A percentile compares a stretch with the other conserved stretches of the same genome.
Evolutionary conservation across 2,329 filamentous ascomycete species (phyloP).

Genomic region (Nemania abortiva): DNA sequence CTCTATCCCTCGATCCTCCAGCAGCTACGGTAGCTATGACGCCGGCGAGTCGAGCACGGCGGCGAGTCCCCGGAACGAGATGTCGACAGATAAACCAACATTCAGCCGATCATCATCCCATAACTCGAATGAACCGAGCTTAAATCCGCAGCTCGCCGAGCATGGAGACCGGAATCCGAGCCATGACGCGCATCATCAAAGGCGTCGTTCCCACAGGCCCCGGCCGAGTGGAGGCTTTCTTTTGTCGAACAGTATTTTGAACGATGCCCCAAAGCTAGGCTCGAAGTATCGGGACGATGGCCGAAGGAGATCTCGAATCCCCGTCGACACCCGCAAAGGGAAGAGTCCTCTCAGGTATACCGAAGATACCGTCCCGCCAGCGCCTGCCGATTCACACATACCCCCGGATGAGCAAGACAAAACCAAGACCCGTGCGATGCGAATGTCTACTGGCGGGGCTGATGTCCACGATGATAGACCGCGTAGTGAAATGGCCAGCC

Average conservation of each 20-base stretch:
- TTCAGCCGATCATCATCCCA: conserved; percentile 40
- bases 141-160: conserved; percentile 36
- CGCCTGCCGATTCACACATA: conserved; percentile 26
- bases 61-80: conserved; percentile 48
- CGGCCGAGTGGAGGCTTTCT: conserved; percentile 65
- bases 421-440: conserved; percentile 33
- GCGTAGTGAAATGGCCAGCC: conserved; percentile 44
- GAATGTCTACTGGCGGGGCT: conserved; percentile 32
- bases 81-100: conserved; percentile 37
- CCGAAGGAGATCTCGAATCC: conserved; percentile 50
- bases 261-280: conserved; percentile 41
- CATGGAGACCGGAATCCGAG: conserved; percentile 37
- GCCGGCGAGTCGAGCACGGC: conserved; percentile 59
- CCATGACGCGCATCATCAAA: conserved; percentile 43
- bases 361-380: conserved; percentile 32
- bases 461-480: conserved; percentile 43
- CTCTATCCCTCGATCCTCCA: conserved; percentile 49
- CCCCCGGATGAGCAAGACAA: conserved; percentile 38
- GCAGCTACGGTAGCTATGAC: conserved; percentile 56
- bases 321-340: conserved; percentile 47
- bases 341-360: conserved; percentile 42
- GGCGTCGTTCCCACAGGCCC: conserved; percentile 55
- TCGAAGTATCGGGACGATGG: conserved; percentile 48
- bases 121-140: conserved; percentile 33
- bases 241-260: conserved; percentile 58